Percentiles rank a stretch among this genome's conserved stretches.
These are phyloP conservation scores for Aspergillus nanangensis DNA, from an alignment of 495 filamentous ascomycete species.

Conservation along the genomic window DNA sequence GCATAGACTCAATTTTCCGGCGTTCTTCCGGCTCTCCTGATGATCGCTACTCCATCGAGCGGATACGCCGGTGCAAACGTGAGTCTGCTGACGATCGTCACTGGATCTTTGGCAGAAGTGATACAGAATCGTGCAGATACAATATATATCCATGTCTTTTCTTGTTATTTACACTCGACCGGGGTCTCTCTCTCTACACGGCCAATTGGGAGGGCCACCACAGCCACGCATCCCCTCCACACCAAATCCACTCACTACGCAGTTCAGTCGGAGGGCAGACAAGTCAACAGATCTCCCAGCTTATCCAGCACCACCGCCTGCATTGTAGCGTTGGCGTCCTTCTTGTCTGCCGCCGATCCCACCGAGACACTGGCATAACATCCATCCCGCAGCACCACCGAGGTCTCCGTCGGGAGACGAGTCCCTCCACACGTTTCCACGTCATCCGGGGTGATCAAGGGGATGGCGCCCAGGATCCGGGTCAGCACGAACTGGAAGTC, in stretches of 20 bases:
- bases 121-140: no score
- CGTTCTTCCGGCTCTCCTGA: background rate
- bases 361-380: constrained; percentile 64
- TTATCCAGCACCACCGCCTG: constrained; percentile 55
- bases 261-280: constrained; percentile 30
- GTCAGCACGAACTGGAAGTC: constrained; percentile 59
- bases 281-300: constrained; percentile 47
- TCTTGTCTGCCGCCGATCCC: constrained; percentile 53
- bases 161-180: no score
- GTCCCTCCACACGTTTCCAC: constrained; percentile 50
- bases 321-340: constrained; percentile 47
- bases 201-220: background rate
- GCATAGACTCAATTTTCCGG: background rate
- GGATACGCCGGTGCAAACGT: background rate
- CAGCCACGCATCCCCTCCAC: background rate
- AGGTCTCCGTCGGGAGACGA: constrained; percentile 53
- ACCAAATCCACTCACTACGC: constrained; percentile 12
- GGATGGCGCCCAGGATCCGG: constrained; percentile 48
- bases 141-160: no score
- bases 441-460: constrained; percentile 48
- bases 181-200: background rate
- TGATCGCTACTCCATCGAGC: background rate
- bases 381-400: constrained; percentile 40
- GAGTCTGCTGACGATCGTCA: background rate
- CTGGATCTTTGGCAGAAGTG: no score